These are phyloP conservation scores for Dendrocalamus latiflorus DNA, from an alignment of 202 grass and related monocot genomes.

Conservation along the genomic window DNA sequence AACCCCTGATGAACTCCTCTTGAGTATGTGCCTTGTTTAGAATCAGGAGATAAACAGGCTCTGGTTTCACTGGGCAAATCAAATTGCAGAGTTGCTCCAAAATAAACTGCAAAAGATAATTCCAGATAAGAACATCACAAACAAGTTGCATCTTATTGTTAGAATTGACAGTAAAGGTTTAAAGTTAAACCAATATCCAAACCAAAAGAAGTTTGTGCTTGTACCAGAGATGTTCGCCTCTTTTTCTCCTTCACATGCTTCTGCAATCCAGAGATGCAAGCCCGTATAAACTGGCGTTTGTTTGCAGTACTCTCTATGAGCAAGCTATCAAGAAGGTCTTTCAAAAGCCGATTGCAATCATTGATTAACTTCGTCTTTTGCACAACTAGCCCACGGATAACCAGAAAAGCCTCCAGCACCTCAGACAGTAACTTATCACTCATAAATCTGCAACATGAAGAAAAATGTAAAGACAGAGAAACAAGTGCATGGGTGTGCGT, in stretches of 20 bases:
- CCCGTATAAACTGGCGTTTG: constrained; percentile 91
- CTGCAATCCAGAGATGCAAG: constrained; percentile 91
- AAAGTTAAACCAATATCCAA: background rate
- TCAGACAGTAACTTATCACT: constrained; percentile 75
- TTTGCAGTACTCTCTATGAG: constrained; percentile 82
- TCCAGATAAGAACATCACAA: constrained; percentile 13
- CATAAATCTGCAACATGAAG: constrained; percentile 71
- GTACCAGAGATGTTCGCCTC: constrained; percentile 80
- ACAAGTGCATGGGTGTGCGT: background rate
- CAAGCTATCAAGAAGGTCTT: constrained; percentile 90
- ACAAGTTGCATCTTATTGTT: constrained; percentile 24
- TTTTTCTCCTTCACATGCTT: constrained; percentile 81
- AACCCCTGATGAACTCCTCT: constrained; percentile 97
- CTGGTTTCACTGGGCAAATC: constrained; percentile 91
- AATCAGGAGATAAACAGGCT: constrained; percentile 86
- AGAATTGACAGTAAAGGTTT: background rate
- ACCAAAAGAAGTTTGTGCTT: background rate
- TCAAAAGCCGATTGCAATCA: constrained; percentile 87
- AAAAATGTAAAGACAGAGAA: background rate
- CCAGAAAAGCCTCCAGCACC: constrained; percentile 84
- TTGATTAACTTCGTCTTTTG: constrained; percentile 98
- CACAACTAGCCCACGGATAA: constrained; percentile 88
- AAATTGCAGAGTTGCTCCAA: constrained; percentile 98
- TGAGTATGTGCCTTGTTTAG: constrained; percentile 96
- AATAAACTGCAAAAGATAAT: constrained; percentile 74